Evolutionary conservation across 306 rosid genomes (phyloP).

Genomic region (Lathyrus sativus): DNA sequence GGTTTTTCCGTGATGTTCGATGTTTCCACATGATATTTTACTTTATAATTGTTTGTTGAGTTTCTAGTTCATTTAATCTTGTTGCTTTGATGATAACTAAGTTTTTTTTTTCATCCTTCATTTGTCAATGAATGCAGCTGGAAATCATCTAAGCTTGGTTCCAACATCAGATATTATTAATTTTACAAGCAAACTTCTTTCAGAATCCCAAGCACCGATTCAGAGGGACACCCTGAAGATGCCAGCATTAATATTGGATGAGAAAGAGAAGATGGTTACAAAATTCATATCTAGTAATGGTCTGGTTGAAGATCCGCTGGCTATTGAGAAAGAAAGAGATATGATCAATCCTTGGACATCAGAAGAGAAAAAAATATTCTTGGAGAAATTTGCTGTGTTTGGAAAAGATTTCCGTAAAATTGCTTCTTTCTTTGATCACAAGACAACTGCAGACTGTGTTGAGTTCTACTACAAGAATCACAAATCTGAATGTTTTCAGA

Average conservation of each 20-base stretch:
- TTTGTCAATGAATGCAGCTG: constrained; percentile 48
- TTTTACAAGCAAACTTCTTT: constrained; percentile 66
- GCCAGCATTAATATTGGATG: constrained; percentile 87
- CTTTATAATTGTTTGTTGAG: constrained; percentile 4
- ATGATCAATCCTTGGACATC: constrained; percentile 87
- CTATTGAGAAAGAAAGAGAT: constrained; percentile 79
- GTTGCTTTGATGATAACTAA: not conserved
- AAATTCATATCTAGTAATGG: constrained; percentile 80
- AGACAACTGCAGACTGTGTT: constrained; percentile 94
- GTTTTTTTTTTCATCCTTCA: not conserved
- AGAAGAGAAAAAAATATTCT: constrained; percentile 65
- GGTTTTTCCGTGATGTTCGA: not conserved
- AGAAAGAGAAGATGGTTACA: constrained; percentile 60
- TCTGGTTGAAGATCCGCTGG: constrained; percentile 84
- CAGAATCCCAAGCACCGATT: constrained; percentile 59
- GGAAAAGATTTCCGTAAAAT: constrained; percentile 89
- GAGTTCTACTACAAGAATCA: constrained; percentile 94
- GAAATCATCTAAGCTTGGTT: constrained; percentile 60
- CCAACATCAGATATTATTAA: constrained; percentile 57
- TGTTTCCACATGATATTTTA: not conserved
- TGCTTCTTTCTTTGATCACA: constrained; percentile 80
- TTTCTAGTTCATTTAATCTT: not conserved
- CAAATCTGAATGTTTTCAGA: constrained; percentile 75
- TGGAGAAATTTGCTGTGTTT: constrained; percentile 60
- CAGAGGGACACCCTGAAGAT: constrained; percentile 69